Evolutionary conservation across 202 grass and related monocot genomes (phyloP).

Genomic region (Panicum virgatum): DNA sequence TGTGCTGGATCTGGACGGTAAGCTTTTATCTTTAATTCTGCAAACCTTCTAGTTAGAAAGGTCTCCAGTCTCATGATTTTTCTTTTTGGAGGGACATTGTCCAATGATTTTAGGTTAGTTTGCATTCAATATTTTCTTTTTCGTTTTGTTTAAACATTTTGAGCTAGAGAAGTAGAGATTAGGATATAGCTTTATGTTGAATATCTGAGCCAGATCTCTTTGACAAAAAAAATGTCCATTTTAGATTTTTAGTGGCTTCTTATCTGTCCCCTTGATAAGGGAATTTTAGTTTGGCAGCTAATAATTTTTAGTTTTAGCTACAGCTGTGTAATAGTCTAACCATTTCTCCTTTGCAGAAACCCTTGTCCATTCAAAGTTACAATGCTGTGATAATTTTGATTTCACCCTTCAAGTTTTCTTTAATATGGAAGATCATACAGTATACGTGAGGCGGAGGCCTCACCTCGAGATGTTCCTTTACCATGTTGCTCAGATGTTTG

Average conservation of each 20-base stretch:
- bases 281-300: background rate
- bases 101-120: background rate
- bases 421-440: conserved; percentile 49
- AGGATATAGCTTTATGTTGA: background rate
- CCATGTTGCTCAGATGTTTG: conserved; percentile 51
- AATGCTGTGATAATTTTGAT: conserved; percentile 41
- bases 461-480: conserved; percentile 55
- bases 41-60: background rate
- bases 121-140: background rate
- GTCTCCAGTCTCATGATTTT: background rate
- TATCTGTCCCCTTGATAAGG: background rate
- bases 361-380: conserved; percentile 57
- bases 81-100: background rate
- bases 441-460: conserved; percentile 62
- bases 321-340: background rate
- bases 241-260: background rate
- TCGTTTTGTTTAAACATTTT: background rate
- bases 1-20: conserved; percentile 74
- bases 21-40: conserved; percentile 22
- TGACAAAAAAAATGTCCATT: background rate
- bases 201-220: background rate
- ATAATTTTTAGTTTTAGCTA: background rate
- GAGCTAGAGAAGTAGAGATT: background rate
- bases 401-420: conserved; percentile 58
- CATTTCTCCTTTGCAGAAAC: conserved; percentile 52